Evolutionary conservation across 129 eudicot species (phyloP).

Genomic region (Helianthus annuus): DNA sequence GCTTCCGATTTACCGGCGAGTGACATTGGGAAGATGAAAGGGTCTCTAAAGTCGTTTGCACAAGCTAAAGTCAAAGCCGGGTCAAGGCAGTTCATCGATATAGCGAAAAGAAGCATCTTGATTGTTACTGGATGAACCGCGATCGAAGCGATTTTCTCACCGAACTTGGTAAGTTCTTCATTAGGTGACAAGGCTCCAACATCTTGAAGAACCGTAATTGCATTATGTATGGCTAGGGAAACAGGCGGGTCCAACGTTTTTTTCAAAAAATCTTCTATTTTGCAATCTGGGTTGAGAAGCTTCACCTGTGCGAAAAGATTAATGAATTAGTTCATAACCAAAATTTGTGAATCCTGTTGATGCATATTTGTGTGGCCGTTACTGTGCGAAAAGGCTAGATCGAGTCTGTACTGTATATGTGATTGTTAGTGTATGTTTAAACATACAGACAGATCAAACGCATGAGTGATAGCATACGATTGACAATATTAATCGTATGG

Average conservation of each 20-base stretch:
- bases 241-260: constrained; percentile 92
- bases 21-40: constrained; percentile 75
- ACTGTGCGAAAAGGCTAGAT: no score
- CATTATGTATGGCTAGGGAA: constrained; percentile 71
- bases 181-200: constrained; percentile 76
- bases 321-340: constrained; percentile 2
- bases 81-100: constrained; percentile 84
- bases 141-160: constrained; percentile 72
- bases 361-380: no score
- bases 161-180: constrained; percentile 86
- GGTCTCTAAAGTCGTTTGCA: constrained; percentile 74
- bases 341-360: not conserved
- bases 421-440: no score
- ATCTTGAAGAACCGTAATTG: constrained; percentile 75
- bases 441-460: no score
- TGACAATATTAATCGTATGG: no score
- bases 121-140: constrained; percentile 92
- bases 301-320: constrained; percentile 57
- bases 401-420: no score
- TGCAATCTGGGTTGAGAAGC: constrained; percentile 71
- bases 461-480: no score
- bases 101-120: constrained; percentile 91
- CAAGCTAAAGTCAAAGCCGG: constrained; percentile 98
- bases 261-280: constrained; percentile 70
- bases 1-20: constrained; percentile 65